Conservation (phyloP, 2,329 filamentous ascomycete genomes). For the Paecilomyces sp. region DNA sequence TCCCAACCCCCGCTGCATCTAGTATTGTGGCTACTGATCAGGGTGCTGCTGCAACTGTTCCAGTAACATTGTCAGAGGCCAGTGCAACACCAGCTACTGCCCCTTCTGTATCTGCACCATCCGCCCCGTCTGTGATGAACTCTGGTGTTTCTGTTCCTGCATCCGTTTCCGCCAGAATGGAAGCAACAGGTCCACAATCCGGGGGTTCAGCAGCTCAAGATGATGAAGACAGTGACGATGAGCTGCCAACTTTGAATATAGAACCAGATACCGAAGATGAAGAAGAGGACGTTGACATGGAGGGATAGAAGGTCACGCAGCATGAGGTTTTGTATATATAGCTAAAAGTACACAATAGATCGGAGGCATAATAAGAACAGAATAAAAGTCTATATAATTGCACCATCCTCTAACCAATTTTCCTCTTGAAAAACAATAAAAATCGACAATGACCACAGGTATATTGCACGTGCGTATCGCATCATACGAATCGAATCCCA, state of each 20-base stretch:
- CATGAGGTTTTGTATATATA: not conserved
- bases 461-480: not conserved
- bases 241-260: constrained; percentile 42
- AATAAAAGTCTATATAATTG: constrained; percentile 1
- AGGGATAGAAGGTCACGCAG: constrained; percentile 7
- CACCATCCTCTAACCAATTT: no score
- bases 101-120: not conserved
- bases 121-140: not conserved
- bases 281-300: constrained; percentile 25
- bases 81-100: not conserved
- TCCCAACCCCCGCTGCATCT: not conserved
- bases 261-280: constrained; percentile 42
- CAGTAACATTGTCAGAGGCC: not conserved
- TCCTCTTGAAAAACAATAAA: no score
- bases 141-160: not conserved
- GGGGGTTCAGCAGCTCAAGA: constrained; percentile 6
- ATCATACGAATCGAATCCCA: constrained; percentile 34
- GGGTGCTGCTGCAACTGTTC: not conserved
- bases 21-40: not conserved
- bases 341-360: not conserved
- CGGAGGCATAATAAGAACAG: not conserved
- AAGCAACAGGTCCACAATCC: constrained; percentile 7
- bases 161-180: constrained; percentile 7
- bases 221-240: constrained; percentile 39
- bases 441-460: not conserved